Evolutionary conservation across 352 stramenopile genomes (phyloP), one percentile per base, ranked within the genome.

Genomic region (Vaucheria bursata): DNA sequence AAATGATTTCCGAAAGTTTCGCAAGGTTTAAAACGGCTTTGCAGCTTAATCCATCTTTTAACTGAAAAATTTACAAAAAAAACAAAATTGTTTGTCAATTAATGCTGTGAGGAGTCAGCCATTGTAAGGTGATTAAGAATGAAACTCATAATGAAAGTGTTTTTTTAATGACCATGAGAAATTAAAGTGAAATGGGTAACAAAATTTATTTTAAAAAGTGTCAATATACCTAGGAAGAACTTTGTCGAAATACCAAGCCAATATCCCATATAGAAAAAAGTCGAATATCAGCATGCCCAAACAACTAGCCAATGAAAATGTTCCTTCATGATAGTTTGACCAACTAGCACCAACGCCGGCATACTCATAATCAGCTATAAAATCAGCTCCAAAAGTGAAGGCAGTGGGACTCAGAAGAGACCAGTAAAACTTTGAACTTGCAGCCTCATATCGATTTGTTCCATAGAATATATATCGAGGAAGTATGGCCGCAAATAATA

Each of bases 221-320:
- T 92, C 92, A 68, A 91, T 95, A 64, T 96, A 89, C 33, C 87
- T 88, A 0, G 92, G 92, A 34, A 95, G 87, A 0, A 97, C 91
- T 3, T 90, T 85, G 77, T 96, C 92, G 0, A 96, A 82, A 79
- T 97, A 97, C 33, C 90, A 85, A 0, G 88, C 92, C 0, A 94
- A 70, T 0, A 96, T 32, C 5, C 88, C 91, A 83, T 96, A 97
- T 6, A 96, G 50, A 3, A 96, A 75, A 18, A 87, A 86, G 83
- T 97, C 93, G 31, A 96, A 77, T 29, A 94, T 83, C 66, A 97
- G 85, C 82, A 95, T 92, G 36, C 77, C 75, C 4, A 97, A 77
- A 31, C 72, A 77, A 5, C 71, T 73, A 25, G 64, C 31, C 35
- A 87, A 77, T 5, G 79, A 85, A 75, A 85, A 86, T 29, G 82